Conservation (phyloP, 371 early-diverging fungal species). For the Saksenaea oblongispora region DNA sequence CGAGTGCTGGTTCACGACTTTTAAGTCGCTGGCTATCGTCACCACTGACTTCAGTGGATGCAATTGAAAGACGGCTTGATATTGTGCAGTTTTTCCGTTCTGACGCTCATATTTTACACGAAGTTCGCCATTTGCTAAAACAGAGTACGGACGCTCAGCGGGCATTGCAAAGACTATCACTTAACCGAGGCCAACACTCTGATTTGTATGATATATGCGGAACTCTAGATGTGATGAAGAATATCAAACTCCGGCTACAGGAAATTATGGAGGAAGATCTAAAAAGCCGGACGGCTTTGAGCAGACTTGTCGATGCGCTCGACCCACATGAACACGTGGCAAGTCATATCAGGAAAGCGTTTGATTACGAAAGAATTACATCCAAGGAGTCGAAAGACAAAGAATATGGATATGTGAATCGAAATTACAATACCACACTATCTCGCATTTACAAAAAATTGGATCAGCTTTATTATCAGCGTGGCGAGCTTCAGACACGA, state of each 20-base stretch:
- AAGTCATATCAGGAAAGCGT: constrained; percentile 35
- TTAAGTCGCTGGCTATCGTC: constrained; percentile 69
- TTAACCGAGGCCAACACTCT: constrained; percentile 63
- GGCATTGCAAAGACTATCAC: constrained; percentile 67
- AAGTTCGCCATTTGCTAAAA: constrained; percentile 49
- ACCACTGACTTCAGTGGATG: constrained; percentile 59
- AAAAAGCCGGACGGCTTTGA: constrained; percentile 1
- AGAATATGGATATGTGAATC: constrained; percentile 53
- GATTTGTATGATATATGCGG: constrained; percentile 66
- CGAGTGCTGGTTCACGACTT: constrained; percentile 79
- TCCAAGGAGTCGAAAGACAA: constrained; percentile 33
- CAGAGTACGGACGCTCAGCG: constrained; percentile 73
- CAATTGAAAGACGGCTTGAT: constrained; percentile 66
- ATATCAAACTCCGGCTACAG: constrained; percentile 1
- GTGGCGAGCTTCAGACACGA: constrained; percentile 22
- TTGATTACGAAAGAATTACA: constrained; percentile 43
- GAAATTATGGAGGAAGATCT: not conserved
- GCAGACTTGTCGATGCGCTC: constrained; percentile 15
- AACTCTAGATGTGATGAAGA: constrained; percentile 50
- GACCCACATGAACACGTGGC: constrained; percentile 36
- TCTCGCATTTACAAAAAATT: constrained; percentile 29
- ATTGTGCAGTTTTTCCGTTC: constrained; percentile 68
- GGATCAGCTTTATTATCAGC: constrained; percentile 19
- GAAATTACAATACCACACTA: constrained; percentile 25
- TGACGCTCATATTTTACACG: constrained; percentile 50